Conservation (phyloP, 768 basidiomycete genomes). For the Phylloporus sp. region DNA sequence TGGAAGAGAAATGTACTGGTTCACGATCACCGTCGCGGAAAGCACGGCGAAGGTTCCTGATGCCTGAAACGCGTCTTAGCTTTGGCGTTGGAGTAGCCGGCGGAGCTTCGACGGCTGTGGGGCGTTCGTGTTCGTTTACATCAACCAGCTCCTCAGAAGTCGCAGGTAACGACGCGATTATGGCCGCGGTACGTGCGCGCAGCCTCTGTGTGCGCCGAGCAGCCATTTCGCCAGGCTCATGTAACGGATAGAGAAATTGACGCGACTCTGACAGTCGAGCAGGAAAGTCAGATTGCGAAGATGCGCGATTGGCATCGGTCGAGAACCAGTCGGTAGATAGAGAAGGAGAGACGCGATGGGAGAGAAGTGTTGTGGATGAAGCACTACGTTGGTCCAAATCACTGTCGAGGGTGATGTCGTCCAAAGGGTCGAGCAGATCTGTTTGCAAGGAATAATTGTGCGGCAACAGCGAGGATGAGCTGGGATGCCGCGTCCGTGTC, state of each 20-base stretch:
- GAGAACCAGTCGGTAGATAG: neutral
- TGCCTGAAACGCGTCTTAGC: slow-evolving; percentile 22
- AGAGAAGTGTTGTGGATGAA: slow-evolving; percentile 23
- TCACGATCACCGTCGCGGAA: slow-evolving; percentile 15
- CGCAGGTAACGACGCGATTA: slow-evolving; percentile 26
- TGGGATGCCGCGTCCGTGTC: slow-evolving; percentile 1
- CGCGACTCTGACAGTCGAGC: slow-evolving; percentile 3
- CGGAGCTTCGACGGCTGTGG: neutral
- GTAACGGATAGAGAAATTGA: slow-evolving; percentile 11
- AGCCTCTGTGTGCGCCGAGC: slow-evolving; percentile 21
- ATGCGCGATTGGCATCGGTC: slow-evolving; percentile 7
- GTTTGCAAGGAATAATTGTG: neutral
- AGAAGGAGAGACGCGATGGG: slow-evolving; percentile 10
- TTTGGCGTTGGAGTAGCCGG: slow-evolving; percentile 5
- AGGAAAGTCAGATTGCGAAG: neutral
- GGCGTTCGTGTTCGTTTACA: slow-evolving; percentile 2
- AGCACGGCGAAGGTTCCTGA: slow-evolving; percentile 22
- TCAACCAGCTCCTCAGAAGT: slow-evolving; percentile 18
- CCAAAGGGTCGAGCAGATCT: slow-evolving; percentile 6
- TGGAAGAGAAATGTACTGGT: slow-evolving; percentile 6
- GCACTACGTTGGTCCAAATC: slow-evolving; percentile 15
- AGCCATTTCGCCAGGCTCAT: slow-evolving; percentile 26
- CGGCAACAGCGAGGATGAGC: slow-evolving; percentile 11
- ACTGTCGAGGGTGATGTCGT: slow-evolving; percentile 11
- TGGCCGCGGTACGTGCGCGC: slow-evolving; percentile 24